These are phyloP conservation scores for Aspergillus nanangensis DNA, from an alignment of 495 filamentous ascomycete genomes.

Conservation along the genomic window DNA sequence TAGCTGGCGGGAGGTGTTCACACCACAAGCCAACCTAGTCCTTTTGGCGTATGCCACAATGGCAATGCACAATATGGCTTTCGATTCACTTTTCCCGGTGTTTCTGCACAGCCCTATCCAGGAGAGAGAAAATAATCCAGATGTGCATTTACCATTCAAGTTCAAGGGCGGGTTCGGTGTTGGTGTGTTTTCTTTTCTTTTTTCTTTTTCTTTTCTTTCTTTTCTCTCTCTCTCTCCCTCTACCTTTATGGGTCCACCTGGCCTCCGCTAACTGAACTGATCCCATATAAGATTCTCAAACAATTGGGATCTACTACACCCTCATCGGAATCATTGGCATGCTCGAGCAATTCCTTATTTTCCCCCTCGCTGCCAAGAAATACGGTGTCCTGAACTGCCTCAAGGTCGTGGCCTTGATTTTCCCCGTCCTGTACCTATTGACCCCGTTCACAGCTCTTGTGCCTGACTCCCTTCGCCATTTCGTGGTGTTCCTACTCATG, in stretches of 20 bases:
- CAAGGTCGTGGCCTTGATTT: constrained; percentile 53
- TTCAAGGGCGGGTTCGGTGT: constrained; percentile 76
- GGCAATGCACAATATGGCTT: constrained; percentile 71
- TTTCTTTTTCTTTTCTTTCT: too few relatives aligned
- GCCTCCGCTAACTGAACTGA: not conserved
- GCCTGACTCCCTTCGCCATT: constrained; percentile 31
- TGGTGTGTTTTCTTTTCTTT: constrained; percentile 30
- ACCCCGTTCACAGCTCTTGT: constrained; percentile 70
- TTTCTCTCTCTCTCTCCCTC: not conserved
- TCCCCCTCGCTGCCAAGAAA: constrained; percentile 62
- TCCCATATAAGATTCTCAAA: constrained; percentile 52
- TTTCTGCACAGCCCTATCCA: constrained; percentile 72
- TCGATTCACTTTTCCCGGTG: constrained; percentile 75
- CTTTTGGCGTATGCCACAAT: constrained; percentile 71
- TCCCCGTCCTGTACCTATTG: constrained; percentile 67
- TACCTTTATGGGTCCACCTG: too few relatives aligned
- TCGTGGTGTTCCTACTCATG: constrained; percentile 41
- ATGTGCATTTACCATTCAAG: constrained; percentile 64
- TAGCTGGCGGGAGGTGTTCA: constrained; percentile 64
- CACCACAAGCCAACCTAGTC: constrained; percentile 69
- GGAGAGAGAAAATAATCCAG: constrained; percentile 48
- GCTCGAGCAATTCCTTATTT: constrained; percentile 73
- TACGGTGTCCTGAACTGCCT: constrained; percentile 70
- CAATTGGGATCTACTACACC: constrained; percentile 75
- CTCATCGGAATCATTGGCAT: constrained; percentile 68